Percentiles rank a stretch among this genome's conserved stretches.
Conservation (phyloP, 2,329 filamentous ascomycete genomes). For the Coniochaeta prunicola region DNA sequence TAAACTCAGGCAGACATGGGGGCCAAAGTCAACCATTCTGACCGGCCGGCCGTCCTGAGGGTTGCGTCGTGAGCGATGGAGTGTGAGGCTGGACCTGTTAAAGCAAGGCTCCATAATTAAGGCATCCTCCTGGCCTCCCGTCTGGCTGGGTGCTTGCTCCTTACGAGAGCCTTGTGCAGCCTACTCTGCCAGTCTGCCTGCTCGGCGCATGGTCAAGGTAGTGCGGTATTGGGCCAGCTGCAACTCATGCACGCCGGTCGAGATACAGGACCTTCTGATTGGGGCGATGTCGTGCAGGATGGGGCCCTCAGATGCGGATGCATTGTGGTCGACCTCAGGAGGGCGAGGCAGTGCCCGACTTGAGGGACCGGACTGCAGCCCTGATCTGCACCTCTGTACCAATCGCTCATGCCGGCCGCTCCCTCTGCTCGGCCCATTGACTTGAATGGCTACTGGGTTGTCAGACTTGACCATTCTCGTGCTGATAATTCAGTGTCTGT, state of each 20-base stretch:
- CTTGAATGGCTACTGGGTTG: too few relatives aligned
- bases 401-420: neutral
- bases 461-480: too few relatives aligned
- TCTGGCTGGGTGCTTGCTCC: neutral
- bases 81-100: neutral
- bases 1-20: neutral
- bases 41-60: neutral
- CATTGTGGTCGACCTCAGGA: neutral
- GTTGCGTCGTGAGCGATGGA: neutral
- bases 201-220: neutral
- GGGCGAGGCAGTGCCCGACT: neutral
- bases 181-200: neutral
- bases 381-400: neutral
- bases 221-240: neutral
- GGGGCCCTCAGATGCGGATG: neutral
- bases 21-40: neutral
- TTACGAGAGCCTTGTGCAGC: neutral
- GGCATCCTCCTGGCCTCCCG: neutral
- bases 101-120: neutral
- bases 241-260: neutral
- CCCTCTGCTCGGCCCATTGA: neutral
- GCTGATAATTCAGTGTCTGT: too few relatives aligned
- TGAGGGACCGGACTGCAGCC: neutral
- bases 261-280: neutral
- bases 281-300: neutral